phyloP scores from a whole-genome alignment of 768 basidiomycete species.

The Trametes meyenii region DNA sequence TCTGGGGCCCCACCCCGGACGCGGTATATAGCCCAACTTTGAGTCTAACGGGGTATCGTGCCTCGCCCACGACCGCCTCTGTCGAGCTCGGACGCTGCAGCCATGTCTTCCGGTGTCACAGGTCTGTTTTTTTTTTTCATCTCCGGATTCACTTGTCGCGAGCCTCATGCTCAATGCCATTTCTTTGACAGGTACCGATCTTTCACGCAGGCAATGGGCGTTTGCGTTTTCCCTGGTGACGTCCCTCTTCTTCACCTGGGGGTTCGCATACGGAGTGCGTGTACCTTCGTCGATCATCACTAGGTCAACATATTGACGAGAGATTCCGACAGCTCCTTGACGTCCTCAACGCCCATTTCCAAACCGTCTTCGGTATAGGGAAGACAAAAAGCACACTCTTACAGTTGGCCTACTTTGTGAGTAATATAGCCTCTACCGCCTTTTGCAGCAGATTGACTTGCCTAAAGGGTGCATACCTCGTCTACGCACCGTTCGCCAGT shows the following conservation, averaged over 20 bases:
- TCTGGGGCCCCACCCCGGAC: conserved; percentile 17
- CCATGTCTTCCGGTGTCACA: conserved; percentile 47
- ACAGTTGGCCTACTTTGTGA: conserved; percentile 71
- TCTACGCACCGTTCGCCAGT: conserved; percentile 61
- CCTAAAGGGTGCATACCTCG: conserved; percentile 59
- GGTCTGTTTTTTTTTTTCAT: conserved; percentile 34
- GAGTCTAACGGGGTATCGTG: conserved; percentile 7
- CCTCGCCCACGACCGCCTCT: conserved; percentile 13
- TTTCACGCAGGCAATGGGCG: conserved; percentile 49
- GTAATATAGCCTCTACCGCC: too few relatives aligned
- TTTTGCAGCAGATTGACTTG: not conserved
- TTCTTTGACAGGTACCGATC: conserved; percentile 40
- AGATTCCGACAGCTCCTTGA: conserved; percentile 53
- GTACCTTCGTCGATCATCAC: not conserved
- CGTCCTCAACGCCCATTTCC: conserved; percentile 75
- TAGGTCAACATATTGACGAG: conserved; percentile 29
- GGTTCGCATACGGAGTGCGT: conserved; percentile 66
- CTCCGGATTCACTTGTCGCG: not conserved
- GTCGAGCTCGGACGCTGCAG: conserved; percentile 9
- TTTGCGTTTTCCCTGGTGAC: conserved; percentile 72
- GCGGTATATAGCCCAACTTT: conserved; percentile 21
- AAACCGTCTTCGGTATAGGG: conserved; percentile 64
- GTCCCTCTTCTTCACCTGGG: conserved; percentile 79
- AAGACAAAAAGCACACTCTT: conserved; percentile 75
- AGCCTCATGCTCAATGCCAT: not conserved